Conservation (phyloP, 768 basidiomycete species). For the Lactarius sanguifluus region DNA sequence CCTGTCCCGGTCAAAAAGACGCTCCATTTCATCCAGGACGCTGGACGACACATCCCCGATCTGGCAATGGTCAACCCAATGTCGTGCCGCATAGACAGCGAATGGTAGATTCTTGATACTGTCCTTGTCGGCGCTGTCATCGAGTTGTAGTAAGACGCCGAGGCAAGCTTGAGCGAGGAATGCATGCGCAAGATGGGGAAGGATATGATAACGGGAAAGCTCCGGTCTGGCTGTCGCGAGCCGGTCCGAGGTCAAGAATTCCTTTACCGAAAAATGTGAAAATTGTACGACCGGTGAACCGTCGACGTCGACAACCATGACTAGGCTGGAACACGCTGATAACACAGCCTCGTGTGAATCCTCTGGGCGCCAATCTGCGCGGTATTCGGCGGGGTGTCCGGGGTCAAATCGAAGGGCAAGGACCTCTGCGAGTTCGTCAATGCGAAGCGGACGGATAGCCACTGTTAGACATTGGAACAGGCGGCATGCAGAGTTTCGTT, state of each 20-base stretch:
- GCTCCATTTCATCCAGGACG: background rate
- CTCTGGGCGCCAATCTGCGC: slow-evolving; percentile 2
- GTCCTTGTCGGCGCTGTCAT: background rate
- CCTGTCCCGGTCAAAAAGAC: slow-evolving; percentile 1
- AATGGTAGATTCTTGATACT: background rate
- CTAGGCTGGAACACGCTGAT: background rate
- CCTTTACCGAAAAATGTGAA: background rate
- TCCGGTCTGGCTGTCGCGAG: background rate
- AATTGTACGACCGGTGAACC: background rate
- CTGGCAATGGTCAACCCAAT: background rate
- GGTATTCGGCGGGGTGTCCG: background rate
- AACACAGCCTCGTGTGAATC: background rate
- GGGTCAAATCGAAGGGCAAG: background rate
- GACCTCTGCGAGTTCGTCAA: slow-evolving; percentile 10
- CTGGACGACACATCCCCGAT: background rate
- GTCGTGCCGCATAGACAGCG: background rate
- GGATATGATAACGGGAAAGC: background rate
- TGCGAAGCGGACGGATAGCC: background rate
- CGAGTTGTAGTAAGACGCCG: background rate
- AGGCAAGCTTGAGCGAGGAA: background rate
- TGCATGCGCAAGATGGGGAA: background rate
- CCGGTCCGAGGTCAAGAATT: background rate
- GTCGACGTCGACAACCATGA: background rate
- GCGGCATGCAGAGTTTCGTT: background rate
- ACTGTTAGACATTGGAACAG: background rate